Base-by-base conservation (phyloP, 2,329 filamentous ascomycete species). In the Pochonia chlamydosporia region DNA sequence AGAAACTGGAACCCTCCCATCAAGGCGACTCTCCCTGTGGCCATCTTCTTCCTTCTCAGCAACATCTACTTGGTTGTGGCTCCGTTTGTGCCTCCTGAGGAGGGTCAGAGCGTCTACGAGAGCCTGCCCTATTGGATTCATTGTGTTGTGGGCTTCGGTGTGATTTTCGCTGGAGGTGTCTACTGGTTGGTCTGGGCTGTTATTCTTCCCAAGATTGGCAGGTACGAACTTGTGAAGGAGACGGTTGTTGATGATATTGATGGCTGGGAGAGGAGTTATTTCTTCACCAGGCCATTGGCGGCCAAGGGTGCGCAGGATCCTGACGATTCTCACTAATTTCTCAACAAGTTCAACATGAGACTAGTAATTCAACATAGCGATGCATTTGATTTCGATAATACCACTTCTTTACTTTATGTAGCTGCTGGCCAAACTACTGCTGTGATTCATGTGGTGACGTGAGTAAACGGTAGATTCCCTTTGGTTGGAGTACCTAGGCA, bases 61-160 rank as follows among this genome's bases (percentile, higher is more conserved):
- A 83, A 84, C 60, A 63, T 81, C 37, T 82, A 80, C 55, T 76
- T 84, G 44, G 71, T 82, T 30, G 61, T 82, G 8, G 78, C 79
- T 0, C 80, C 81, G 0, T 84, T 79, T 39, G 67, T 79, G 0
- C 76, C 76, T 1, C 77, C 77, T 2, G 59, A 65, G 21, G 66
- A 67, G 0, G 74, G 70, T 30, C 73, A 79, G 55, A 78, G 70
- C 56, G 68, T 79, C 4, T 80, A 81, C 62, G 58, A 77, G 40
- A 58, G 54, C 52, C 64, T 81, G 40, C 78, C 78, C 0, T 81
- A 81, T 62, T 81, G 69, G 59, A 72, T 79, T 13, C 78, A 81
- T 64, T 78, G 75, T 47, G 71, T 81, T 5, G 77, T 79, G 2
- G 76, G 76, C 3, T 74, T 79, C 39, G 76, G 62, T n/a, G 66